phyloP scores from a whole-genome alignment of 2,329 filamentous ascomycete genomes.

The Aspergillus sp. region DNA sequence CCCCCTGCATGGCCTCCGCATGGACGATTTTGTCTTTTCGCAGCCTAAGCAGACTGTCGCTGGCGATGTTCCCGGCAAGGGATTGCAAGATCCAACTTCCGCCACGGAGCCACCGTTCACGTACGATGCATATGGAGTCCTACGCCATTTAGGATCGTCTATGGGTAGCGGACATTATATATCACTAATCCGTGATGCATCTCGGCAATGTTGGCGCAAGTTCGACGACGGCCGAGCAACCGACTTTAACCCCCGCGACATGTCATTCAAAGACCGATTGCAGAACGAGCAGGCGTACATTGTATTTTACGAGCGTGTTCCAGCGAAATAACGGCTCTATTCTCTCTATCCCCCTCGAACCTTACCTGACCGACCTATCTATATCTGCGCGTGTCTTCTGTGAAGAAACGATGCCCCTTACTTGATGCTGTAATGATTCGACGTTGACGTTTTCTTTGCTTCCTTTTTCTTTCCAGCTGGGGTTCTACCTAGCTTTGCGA shows the following conservation, averaged over 20 bases:
- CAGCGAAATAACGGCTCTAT: constrained; percentile 35
- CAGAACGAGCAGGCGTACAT: constrained; percentile 66
- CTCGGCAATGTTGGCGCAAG: constrained; percentile 58
- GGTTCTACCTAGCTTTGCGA: neutral
- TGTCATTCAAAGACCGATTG: constrained; percentile 50
- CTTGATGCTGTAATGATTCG: constrained; percentile 10
- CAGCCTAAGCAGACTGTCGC: constrained; percentile 34
- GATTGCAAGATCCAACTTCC: constrained; percentile 54
- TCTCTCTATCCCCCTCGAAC: constrained; percentile 6
- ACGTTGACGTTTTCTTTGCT: neutral
- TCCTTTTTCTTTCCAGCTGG: neutral
- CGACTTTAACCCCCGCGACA: constrained; percentile 58
- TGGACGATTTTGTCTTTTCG: constrained; percentile 60
- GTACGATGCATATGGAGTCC: constrained; percentile 85
- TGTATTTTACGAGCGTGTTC: constrained; percentile 60
- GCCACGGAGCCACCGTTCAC: constrained; percentile 57
- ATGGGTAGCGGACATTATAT: constrained; percentile 79
- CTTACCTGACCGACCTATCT: neutral
- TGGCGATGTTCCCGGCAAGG: constrained; percentile 48
- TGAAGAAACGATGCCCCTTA: constrained; percentile 9
- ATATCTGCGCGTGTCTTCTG: constrained; percentile 1
- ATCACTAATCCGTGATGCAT: constrained; percentile 63
- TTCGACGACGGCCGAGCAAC: constrained; percentile 59
- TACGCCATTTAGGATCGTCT: constrained; percentile 70
- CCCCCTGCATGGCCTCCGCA: constrained; percentile 68